Base-by-base conservation (phyloP, 495 filamentous ascomycete species). In the Astrocystis sublimbata region DNA sequence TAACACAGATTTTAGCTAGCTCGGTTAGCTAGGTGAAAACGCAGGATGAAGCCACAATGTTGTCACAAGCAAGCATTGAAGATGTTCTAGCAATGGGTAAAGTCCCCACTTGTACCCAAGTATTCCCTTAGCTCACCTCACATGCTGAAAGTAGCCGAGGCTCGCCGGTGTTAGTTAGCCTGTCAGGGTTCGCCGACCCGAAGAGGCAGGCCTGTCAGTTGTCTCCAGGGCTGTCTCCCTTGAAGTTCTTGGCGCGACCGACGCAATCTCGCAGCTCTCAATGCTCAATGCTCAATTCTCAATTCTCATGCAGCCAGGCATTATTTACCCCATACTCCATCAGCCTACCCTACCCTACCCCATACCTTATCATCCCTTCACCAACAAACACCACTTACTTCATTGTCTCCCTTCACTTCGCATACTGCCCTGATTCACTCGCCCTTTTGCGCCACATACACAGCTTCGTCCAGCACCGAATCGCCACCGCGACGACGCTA, bases 251-350 rank as follows among this genome's bases (percentile, higher is more conserved):
- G 31, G 56, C 40, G 6, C 4, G 1, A 28, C 19, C 35, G 30
- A 59, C 43, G 26, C 33, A 59, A 59, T 59, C 56, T 59, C 41
- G 19, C 56, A 59, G 56, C 56, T 40, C 40, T 59, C 45, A 59
- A 49, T 42, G 26, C 33, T n/a, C n/a, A n/a, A n/a, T n/a, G n/a
- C n/a, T n/a, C 33, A 36, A 36, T 36, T 6, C 13, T 36, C 33
- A 6, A 36, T 6, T 6, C 33, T 36, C 6, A 13, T 36, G 33
- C 33, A 36, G 6, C 13, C 33, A 36, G n/a, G n/a, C n/a, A n/a
- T n/a, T n/a, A n/a, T 28, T 31, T 49, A 49, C 46, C 46, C 46
- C 43, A 15, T 47, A 30, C n/a, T n/a, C 26, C 43, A 26, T 8
- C 9, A 19, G 1, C 43, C 43, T 23, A 47, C 12, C n/a, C n/a